Conservation (phyloP, 176 grass and related monocot genomes). For the Bothriochloa decipiens region DNA sequence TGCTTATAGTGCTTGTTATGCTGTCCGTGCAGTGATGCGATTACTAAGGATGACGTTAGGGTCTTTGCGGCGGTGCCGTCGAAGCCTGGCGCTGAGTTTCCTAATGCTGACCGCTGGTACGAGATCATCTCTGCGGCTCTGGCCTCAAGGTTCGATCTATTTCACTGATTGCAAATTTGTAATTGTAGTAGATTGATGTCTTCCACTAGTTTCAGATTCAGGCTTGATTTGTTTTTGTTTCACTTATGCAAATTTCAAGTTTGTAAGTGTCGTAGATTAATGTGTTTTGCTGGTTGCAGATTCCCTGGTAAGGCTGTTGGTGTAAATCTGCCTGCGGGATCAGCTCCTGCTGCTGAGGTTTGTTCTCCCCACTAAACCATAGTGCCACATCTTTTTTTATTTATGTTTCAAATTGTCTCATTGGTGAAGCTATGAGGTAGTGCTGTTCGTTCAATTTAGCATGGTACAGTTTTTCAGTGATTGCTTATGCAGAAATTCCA, state of each 20-base stretch:
- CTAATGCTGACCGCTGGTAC: slow-evolving; percentile 76
- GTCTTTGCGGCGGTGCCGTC: slow-evolving; percentile 67
- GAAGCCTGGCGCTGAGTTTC: slow-evolving; percentile 68
- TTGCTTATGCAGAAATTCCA: background rate
- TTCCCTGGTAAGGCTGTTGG: slow-evolving; percentile 74
- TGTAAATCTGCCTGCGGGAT: slow-evolving; percentile 57
- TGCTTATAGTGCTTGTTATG: slow-evolving; percentile 24
- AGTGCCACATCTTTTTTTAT: background rate
- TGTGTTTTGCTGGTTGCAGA: slow-evolving; percentile 40
- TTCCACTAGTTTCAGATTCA: slow-evolving; percentile 50
- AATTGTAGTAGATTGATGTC: background rate
- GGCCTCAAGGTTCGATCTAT: slow-evolving; percentile 56
- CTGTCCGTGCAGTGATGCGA: slow-evolving; percentile 44
- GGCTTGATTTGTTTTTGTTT: background rate
- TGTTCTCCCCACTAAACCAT: background rate
- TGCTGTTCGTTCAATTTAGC: background rate
- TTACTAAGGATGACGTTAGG: slow-evolving; percentile 86
- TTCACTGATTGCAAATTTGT: slow-evolving; percentile 47
- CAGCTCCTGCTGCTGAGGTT: slow-evolving; percentile 52
- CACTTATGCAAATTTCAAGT: slow-evolving; percentile 48
- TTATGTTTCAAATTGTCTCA: background rate
- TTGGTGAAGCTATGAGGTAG: background rate
- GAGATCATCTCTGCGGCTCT: slow-evolving; percentile 54
- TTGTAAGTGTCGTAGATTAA: background rate
- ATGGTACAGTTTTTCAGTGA: background rate